These are phyloP conservation scores for Saturnispora saitoi DNA, from an alignment of 805 yeast genomes.

Conservation along the genomic window DNA sequence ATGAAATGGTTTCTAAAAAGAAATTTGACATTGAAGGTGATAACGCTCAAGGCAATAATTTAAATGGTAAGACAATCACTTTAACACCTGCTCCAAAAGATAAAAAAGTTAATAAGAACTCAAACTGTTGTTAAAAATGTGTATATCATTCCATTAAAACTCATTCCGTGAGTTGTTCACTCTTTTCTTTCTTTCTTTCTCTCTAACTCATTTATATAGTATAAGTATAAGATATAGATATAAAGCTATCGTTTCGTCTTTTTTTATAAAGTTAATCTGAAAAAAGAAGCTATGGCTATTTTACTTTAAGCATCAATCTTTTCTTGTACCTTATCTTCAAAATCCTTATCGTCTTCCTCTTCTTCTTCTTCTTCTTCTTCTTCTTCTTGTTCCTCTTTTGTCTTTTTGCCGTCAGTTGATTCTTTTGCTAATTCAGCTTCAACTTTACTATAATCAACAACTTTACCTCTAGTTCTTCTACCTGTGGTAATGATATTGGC, in stretches of 20 bases:
- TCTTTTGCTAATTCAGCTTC: slow-evolving; percentile 59
- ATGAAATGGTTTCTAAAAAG: slow-evolving; percentile 89
- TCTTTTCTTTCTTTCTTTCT: not conserved
- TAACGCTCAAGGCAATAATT: slow-evolving; percentile 25
- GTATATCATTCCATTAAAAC: not conserved
- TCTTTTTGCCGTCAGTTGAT: slow-evolving; percentile 32
- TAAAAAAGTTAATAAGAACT: slow-evolving; percentile 47
- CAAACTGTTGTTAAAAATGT: slow-evolving; percentile 57
- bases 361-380: not conserved
- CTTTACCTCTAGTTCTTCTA: slow-evolving; percentile 84
- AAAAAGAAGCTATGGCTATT: no score
- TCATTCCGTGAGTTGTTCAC: not conserved
- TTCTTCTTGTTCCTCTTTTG: slow-evolving; percentile 23
- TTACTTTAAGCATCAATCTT: not conserved
- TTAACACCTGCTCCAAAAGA: slow-evolving; percentile 91
- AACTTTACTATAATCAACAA: slow-evolving; percentile 76
- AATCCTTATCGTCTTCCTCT: slow-evolving; percentile 36
- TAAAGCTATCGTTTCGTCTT: not conserved
- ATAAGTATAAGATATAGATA: not conserved
- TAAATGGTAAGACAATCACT: slow-evolving; percentile 81
- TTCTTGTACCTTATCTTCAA: slow-evolving; percentile 32
- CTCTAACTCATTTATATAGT: not conserved
- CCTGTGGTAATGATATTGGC: slow-evolving; percentile 78
- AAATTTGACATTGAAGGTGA: slow-evolving; percentile 81
- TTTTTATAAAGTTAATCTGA: no score